These are phyloP conservation scores for Acanthamoeba sp. DNA, from an alignment of 208 protist species.

Conservation along the genomic window DNA sequence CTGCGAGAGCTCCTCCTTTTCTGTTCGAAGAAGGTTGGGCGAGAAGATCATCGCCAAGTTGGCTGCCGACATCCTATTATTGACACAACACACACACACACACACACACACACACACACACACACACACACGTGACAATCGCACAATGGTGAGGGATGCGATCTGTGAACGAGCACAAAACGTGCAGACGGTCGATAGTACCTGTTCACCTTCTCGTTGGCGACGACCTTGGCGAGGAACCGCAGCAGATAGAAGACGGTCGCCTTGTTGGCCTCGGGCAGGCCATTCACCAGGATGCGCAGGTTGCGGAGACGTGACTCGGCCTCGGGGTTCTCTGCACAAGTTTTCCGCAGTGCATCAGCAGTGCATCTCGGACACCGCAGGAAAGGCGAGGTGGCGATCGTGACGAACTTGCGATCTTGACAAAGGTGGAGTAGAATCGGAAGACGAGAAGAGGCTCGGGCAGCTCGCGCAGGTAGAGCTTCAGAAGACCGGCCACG, in stretches of 20 bases:
- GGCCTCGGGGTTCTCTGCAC: conserved; percentile 6
- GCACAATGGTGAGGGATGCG: no score
- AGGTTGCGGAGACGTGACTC: conserved; percentile 22
- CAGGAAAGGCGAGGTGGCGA: no score
- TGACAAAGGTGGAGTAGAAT: conserved; percentile 55
- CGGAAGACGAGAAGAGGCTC: conserved; percentile 44
- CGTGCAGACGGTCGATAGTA: background rate
- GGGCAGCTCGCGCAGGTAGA: conserved; percentile 52
- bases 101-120: no score
- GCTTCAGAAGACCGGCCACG: conserved; percentile 25
- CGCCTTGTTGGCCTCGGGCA: conserved; percentile 47
- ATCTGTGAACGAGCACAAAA: no score
- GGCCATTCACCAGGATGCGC: conserved; percentile 31
- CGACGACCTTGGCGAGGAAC: conserved; percentile 38
- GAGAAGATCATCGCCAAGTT: conserved; percentile 64
- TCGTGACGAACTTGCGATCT: conserved; percentile 30
- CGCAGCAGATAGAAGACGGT: conserved; percentile 14
- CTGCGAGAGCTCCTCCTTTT: conserved; percentile 18
- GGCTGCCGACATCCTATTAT: conserved; percentile 1
- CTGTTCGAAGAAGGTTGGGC: conserved; percentile 33
- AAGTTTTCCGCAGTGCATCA: background rate
- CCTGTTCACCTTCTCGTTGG: conserved; percentile 22
- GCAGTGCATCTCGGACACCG: background rate
- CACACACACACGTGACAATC: no score
- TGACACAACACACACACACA: background rate